These are phyloP conservation scores for Blastocystis sp. DNA, from an alignment of 352 stramenopile species.

Conservation along the genomic window DNA sequence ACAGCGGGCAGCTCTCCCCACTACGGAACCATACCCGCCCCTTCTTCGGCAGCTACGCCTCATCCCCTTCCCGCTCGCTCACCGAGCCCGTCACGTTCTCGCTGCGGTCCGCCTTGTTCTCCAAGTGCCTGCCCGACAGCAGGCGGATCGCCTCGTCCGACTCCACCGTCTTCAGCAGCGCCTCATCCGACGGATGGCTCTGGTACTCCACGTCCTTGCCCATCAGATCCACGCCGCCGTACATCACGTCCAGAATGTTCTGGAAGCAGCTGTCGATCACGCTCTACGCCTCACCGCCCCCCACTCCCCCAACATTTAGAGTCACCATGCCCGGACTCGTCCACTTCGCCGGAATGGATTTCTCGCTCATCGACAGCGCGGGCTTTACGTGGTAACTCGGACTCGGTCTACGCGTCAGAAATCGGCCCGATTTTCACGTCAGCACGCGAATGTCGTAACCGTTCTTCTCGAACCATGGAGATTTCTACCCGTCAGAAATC, in stretches of 20 bases:
- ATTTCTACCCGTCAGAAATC: background rate
- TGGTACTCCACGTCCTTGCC: background rate
- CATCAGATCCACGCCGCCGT: background rate
- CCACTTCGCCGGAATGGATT: conserved; percentile 29
- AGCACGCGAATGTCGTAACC: conserved; percentile 1
- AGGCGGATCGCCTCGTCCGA: conserved; percentile 9
- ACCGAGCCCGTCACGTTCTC: background rate
- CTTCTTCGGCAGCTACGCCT: conserved; percentile 28
- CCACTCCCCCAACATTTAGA: background rate
- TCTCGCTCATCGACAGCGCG: background rate
- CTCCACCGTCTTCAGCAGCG: background rate
- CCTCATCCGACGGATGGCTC: background rate
- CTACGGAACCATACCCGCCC: background rate
- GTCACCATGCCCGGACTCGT: conserved; percentile 39
- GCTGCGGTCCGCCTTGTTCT: too few species aligned
- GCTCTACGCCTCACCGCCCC: background rate
- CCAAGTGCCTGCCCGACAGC: background rate
- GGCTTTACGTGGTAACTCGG: conserved; percentile 2
- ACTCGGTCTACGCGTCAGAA: background rate
- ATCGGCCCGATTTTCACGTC: background rate
- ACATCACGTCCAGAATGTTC: conserved; percentile 41
- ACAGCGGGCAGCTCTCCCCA: background rate
- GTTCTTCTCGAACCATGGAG: conserved; percentile 45
- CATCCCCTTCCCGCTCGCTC: background rate
- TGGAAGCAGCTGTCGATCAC: conserved; percentile 41